These are phyloP conservation scores for Yamadazyma epiphylla DNA, from an alignment of 1,139 yeast genomes.

Conservation along the genomic window DNA sequence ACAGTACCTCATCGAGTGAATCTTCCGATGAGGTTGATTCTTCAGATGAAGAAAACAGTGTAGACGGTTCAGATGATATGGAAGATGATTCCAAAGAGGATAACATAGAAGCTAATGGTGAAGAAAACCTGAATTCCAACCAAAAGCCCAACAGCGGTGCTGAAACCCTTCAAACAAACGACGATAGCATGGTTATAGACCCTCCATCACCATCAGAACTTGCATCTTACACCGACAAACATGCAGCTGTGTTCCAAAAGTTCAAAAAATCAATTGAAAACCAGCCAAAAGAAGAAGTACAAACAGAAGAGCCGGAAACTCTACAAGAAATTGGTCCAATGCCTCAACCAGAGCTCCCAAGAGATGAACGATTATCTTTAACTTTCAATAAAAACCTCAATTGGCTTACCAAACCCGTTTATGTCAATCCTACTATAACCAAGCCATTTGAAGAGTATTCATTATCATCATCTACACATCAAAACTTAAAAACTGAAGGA, in stretches of 20 bases:
- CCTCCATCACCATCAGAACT: no score
- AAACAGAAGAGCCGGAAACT: conserved; percentile 23
- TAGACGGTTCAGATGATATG: conserved; percentile 8
- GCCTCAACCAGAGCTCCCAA: conserved; percentile 74
- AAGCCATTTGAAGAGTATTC: conserved; percentile 42
- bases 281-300: conserved; percentile 8
- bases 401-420: conserved; percentile 69
- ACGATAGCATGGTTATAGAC: no score
- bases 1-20: conserved; percentile 10
- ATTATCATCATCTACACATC: conserved; percentile 35
- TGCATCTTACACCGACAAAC: conserved; percentile 31
- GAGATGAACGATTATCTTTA: conserved; percentile 41
- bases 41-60: conserved; percentile 1
- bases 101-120: no score
- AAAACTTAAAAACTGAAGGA: conserved; percentile 45
- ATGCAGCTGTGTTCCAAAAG: conserved; percentile 25
- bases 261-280: conserved; percentile 18
- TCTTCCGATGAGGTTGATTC: conserved; percentile 10
- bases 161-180: no score
- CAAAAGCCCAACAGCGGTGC: no score
- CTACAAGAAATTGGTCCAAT: conserved; percentile 64
- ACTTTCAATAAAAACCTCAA: conserved; percentile 42
- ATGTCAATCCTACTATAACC: conserved; percentile 41
- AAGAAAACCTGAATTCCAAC: no score
- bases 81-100: no score